Evolutionary conservation across 345 rosid genomes (phyloP).

Genomic region (Iberis pinnata): DNA sequence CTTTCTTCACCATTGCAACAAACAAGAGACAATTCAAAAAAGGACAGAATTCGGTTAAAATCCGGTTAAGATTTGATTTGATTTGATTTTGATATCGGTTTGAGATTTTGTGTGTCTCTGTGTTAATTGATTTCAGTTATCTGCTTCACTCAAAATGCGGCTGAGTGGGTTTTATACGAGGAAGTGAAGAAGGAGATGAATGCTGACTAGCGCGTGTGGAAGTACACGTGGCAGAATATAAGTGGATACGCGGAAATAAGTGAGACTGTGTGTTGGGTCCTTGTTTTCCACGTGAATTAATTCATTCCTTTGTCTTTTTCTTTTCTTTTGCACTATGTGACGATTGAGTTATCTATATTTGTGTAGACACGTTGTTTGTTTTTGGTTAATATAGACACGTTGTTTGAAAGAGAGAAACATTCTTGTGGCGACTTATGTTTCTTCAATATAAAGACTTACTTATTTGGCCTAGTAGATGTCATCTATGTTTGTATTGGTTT

Average conservation of each 20-base stretch:
- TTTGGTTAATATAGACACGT: no score
- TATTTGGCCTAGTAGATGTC: no score
- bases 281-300: conserved; percentile 27
- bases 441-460: no score
- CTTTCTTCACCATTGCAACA: conserved; percentile 21
- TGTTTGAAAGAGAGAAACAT: no score
- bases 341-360: no score
- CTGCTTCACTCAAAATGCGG: no score
- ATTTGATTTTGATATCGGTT: not conserved
- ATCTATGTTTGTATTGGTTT: no score
- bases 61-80: not conserved
- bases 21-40: no score
- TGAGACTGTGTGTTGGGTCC: conserved; percentile 10
- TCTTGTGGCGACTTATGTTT: no score
- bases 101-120: not conserved
- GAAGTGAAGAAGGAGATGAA: conserved; percentile 8
- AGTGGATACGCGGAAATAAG: conserved; percentile 16
- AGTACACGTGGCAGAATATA: conserved; percentile 3
- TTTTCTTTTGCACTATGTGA: no score
- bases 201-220: conserved; percentile 25
- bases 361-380: no score
- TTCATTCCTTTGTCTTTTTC: not conserved
- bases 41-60: not conserved
- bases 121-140: conserved; percentile 7
- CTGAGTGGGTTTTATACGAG: conserved; percentile 8